Percentiles rank a stretch among this genome's conserved stretches.
phyloP scores from a whole-genome alignment of 2,329 filamentous ascomycete species.

The Grosmannia serpens region DNA sequence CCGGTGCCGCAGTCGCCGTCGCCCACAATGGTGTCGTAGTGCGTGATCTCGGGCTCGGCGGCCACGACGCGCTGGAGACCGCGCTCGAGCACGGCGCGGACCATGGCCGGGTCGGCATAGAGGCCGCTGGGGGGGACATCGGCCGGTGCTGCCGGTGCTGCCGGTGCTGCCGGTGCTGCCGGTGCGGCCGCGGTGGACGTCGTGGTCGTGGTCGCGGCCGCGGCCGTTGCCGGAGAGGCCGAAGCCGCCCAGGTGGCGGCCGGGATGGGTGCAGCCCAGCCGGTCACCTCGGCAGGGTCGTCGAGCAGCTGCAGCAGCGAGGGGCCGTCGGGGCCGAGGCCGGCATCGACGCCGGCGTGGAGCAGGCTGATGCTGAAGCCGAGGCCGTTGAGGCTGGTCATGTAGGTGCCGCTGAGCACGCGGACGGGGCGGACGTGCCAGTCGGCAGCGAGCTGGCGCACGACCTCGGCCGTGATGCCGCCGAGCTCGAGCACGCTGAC shows the following conservation, averaged over 20 bases:
- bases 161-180: conserved; percentile 39
- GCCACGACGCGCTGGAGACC: conserved; percentile 52
- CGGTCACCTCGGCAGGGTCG: conserved; percentile 54
- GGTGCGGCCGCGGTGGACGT: conserved; percentile 23
- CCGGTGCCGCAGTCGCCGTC: conserved; percentile 87
- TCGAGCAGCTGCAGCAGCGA: conserved; percentile 61
- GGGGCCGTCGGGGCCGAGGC: conserved; percentile 44
- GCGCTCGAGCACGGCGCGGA: conserved; percentile 39
- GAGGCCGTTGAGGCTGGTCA: conserved; percentile 67
- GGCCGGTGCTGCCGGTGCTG: conserved; percentile 19
- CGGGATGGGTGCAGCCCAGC: conserved; percentile 55
- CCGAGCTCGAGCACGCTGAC: conserved; percentile 62
- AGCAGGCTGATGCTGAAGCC: conserved; percentile 65
- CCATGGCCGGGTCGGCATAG: conserved; percentile 37
- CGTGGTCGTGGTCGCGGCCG: conserved; percentile 49
- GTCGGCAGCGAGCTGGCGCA: conserved; percentile 44
- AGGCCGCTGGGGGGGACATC: conserved; percentile 33
- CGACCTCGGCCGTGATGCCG: conserved; percentile 59
- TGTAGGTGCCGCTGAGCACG: conserved; percentile 58
- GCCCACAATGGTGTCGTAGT: conserved; percentile 71
- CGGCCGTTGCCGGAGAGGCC: conserved; percentile 26
- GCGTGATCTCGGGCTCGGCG: conserved; percentile 60
- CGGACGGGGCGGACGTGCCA: conserved; percentile 52
- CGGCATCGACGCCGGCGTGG: conserved; percentile 44
- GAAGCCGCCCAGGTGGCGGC: conserved; percentile 43